These are phyloP conservation scores for Nephromyces sp. DNA, from an alignment of 169 alveolate species.

Conservation along the genomic window DNA sequence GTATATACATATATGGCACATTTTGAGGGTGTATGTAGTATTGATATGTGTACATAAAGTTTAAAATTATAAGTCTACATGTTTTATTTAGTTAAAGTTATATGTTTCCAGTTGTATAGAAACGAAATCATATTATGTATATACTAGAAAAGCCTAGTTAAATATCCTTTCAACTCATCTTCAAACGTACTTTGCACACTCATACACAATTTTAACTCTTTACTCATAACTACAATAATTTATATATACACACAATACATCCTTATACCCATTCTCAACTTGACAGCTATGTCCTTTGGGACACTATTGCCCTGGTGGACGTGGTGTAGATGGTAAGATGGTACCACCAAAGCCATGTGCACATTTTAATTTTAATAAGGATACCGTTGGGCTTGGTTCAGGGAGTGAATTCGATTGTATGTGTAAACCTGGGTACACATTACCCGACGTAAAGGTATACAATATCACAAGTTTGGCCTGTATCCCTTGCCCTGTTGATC, in stretches of 20 bases:
- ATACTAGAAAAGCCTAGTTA: too few species aligned
- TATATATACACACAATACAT: slow-evolving; percentile 36
- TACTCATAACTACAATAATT: slow-evolving; percentile 10
- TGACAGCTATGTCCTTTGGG: slow-evolving; percentile 60
- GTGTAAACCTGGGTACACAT: slow-evolving; percentile 30
- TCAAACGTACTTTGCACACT: too few species aligned
- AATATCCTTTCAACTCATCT: too few species aligned
- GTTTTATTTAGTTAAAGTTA: neutral
- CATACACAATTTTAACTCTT: too few species aligned
- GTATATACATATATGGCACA: too few species aligned
- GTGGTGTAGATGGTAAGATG: neutral
- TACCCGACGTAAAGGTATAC: neutral
- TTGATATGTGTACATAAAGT: too few species aligned
- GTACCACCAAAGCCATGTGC: neutral
- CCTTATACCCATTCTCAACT: slow-evolving; percentile 44
- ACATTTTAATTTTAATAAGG: slow-evolving; percentile 31
- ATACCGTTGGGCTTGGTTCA: slow-evolving; percentile 26
- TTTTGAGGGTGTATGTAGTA: too few species aligned
- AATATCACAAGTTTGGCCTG: slow-evolving; percentile 22
- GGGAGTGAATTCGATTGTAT: slow-evolving; percentile 32
- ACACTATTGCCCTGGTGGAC: slow-evolving; percentile 57
- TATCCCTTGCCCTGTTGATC: slow-evolving; percentile 48
- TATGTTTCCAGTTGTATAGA: neutral
- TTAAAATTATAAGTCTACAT: neutral
- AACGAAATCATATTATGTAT: too few species aligned